Evolutionary conservation across 1,284 basidiomycete species (phyloP), one percentile per base, ranked within the genome.

Genomic region (Coriolopsis trogii): DNA sequence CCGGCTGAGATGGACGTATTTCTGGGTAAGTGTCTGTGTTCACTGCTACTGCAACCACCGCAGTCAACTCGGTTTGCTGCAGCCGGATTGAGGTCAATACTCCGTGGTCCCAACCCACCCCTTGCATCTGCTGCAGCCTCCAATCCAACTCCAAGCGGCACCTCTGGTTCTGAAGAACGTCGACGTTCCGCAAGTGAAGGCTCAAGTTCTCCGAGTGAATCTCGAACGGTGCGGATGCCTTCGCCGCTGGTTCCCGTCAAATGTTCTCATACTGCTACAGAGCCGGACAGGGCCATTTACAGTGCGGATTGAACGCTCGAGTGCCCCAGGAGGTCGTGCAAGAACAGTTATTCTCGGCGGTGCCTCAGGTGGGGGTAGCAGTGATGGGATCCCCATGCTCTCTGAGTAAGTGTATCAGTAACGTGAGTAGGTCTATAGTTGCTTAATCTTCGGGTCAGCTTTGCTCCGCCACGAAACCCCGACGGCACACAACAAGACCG

Each of bases 281-380:
- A 50, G 48, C 23, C 57, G 49, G n/a, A 63, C 59, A 26, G 44
- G 66, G 15, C 70, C 64, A 10, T 56, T 75, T 43, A 73, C 70
- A 37, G 63, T 80, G 33, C 72, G 74, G 46, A 65, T 79, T 31
- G 71, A 72, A 53, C 67, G 65, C 29, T 61, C 62, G 7, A 60
- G 66, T 15, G 52, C 56, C 6, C 69, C 75, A 1, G 66, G 67
- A 18, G 69, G 67, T 31, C 64, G 62, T 7, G 60, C 66, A 18
- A 73, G 81, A 47, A 76, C 77, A 5, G 65, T 79, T 44, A 60
- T 78, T 28, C 50, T 80, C 24, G 79, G 80, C 24, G 73, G 75
- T 6, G 72, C 70, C 29, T 64, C 62, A 29, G 46, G 46, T 16
- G 50, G 53, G 16, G 41, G 25, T 9, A 21, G 15, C 33, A 33